Conservation (phyloP, 441 rosid genomes). For the Croton setiger region DNA sequence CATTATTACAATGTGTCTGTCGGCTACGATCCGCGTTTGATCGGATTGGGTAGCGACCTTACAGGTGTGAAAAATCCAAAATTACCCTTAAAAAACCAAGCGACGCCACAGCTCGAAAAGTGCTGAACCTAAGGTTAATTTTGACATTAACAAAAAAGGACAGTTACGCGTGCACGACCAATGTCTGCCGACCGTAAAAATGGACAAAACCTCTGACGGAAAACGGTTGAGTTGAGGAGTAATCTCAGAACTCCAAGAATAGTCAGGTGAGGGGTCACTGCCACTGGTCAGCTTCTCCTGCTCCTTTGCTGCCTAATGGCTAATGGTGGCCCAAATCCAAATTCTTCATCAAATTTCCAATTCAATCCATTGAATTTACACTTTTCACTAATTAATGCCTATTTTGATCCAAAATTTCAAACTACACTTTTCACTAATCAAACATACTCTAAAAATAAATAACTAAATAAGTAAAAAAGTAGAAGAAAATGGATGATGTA, state of each 20-base stretch:
- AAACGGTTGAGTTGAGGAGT: background rate
- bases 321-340: slow-evolving; percentile 2
- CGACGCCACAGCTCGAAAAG: background rate
- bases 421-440: background rate
- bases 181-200: slow-evolving; percentile 20
- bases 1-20: slow-evolving; percentile 2
- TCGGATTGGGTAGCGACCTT: background rate
- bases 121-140: slow-evolving; percentile 10
- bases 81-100: background rate
- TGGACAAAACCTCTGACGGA: slow-evolving; percentile 12
- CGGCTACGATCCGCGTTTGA: background rate
- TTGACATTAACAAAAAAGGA: slow-evolving; percentile 21
- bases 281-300: slow-evolving; percentile 25
- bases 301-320: background rate
- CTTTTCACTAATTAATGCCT: no score
- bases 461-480: background rate
- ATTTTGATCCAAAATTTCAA: background rate
- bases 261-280: slow-evolving; percentile 6
- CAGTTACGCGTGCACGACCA: slow-evolving; percentile 36
- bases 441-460: background rate
- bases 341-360: no score
- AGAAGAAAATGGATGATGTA: slow-evolving; percentile 19
- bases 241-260: background rate
- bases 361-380: no score
- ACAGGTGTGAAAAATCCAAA: background rate